These are phyloP conservation scores for Coemansia sp. DNA, from an alignment of 192 early-diverging fungal species.

Conservation along the genomic window DNA sequence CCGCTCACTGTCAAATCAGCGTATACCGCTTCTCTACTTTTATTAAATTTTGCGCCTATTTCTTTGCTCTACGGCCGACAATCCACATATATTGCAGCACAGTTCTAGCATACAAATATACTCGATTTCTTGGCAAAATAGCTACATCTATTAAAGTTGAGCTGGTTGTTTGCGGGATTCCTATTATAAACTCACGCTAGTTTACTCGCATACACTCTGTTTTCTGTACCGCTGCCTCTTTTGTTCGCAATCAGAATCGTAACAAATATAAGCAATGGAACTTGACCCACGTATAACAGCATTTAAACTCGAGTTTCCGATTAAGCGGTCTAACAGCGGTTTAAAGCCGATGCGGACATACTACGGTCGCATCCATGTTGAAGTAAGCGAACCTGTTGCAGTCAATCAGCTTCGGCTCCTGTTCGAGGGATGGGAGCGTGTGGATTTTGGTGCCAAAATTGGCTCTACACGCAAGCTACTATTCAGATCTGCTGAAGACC, in stretches of 20 bases:
- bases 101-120: too few species aligned
- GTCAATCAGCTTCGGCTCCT: constrained; percentile 40
- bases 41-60: too few species aligned
- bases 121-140: too few species aligned
- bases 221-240: too few species aligned
- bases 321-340: constrained; percentile 30
- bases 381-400: constrained; percentile 26
- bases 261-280: constrained; percentile 1
- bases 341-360: constrained; percentile 48
- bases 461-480: constrained; percentile 37
- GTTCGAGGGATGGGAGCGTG: constrained; percentile 51
- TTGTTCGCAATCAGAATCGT: not conserved
- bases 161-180: too few species aligned
- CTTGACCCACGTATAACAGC: constrained; percentile 38
- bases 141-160: too few species aligned
- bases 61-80: too few species aligned
- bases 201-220: too few species aligned
- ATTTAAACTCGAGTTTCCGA: constrained; percentile 40
- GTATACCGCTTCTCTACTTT: too few species aligned
- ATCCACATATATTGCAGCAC: too few species aligned
- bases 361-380: constrained; percentile 32
- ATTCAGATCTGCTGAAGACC: constrained; percentile 27
- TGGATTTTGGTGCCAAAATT: constrained; percentile 43
- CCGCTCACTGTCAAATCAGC: too few species aligned
- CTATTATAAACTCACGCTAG: too few species aligned